phyloP scores from a whole-genome alignment of 805 yeast species.

The Ogataea methylovora region DNA sequence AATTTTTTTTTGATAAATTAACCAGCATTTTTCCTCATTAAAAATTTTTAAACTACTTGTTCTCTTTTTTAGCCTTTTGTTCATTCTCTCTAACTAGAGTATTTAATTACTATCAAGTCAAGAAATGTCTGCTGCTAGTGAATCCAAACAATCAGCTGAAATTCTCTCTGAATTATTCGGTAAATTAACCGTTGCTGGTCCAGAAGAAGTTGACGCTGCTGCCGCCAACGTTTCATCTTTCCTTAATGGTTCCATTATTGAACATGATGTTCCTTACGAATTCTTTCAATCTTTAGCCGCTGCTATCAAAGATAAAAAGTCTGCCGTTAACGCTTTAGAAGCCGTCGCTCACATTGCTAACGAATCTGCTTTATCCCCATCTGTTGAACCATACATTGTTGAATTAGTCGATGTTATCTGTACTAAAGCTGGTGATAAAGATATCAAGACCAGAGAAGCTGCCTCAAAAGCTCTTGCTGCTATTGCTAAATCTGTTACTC shows the following conservation, averaged over 20 bases:
- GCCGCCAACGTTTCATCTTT: slow-evolving; percentile 87
- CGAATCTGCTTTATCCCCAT: slow-evolving; percentile 70
- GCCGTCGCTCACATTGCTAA: slow-evolving; percentile 84
- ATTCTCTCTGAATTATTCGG: slow-evolving; percentile 91
- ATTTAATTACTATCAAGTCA: neutral
- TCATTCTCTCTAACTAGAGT: too few species aligned
- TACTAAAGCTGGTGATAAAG: slow-evolving; percentile 86
- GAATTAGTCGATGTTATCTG: slow-evolving; percentile 64
- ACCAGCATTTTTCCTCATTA: too few species aligned
- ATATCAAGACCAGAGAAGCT: slow-evolving; percentile 59
- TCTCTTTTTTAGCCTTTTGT: too few species aligned
- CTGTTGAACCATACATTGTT: slow-evolving; percentile 94
- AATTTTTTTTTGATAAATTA: too few species aligned
- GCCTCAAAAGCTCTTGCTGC: slow-evolving; percentile 76
- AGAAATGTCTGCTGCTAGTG: slow-evolving; percentile 32
- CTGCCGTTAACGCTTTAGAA: slow-evolving; percentile 71
- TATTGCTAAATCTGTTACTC: slow-evolving; percentile 77
- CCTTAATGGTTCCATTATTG: slow-evolving; percentile 94
- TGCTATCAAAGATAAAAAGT: slow-evolving; percentile 78
- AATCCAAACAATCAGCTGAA: slow-evolving; percentile 58
- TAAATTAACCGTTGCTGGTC: slow-evolving; percentile 82
- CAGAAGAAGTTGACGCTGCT: slow-evolving; percentile 77
- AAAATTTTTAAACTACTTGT: too few species aligned
- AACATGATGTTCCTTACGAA: slow-evolving; percentile 92
- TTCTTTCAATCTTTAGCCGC: slow-evolving; percentile 74